A percentile compares a stretch with the other conserved stretches of the same genome.
phyloP scores from a whole-genome alignment of 1,139 yeast species.

The Scheffersomyces segobiensis region DNA sequence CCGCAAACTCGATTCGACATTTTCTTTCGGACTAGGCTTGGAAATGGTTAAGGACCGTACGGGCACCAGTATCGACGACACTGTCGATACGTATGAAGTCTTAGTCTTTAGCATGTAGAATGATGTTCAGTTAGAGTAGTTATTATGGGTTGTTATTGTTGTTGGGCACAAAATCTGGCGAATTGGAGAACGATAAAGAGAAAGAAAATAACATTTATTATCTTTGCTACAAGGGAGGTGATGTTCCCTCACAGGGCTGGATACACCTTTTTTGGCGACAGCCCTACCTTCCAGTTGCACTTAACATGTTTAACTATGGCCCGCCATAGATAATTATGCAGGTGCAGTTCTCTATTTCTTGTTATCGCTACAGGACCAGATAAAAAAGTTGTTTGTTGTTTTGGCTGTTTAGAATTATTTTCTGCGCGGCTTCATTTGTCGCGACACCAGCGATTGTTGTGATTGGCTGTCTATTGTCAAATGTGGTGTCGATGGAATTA shows the following conservation, averaged over 20 bases:
- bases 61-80: slow-evolving; percentile 6
- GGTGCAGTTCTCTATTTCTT: not conserved
- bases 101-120: not conserved
- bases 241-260: slow-evolving; percentile 1
- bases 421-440: not conserved
- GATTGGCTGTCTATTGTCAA: not conserved
- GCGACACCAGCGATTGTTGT: not conserved
- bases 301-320: not conserved
- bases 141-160: not conserved
- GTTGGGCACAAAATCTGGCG: not conserved
- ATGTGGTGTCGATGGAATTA: not conserved
- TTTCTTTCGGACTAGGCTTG: slow-evolving; percentile 17
- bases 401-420: not conserved
- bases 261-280: not conserved
- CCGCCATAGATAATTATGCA: not conserved
- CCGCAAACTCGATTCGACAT: slow-evolving; percentile 14
- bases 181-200: not conserved
- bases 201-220: not conserved
- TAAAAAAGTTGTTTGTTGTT: not conserved
- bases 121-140: not conserved
- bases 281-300: not conserved
- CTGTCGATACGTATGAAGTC: slow-evolving; percentile 7
- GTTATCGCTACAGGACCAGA: not conserved
- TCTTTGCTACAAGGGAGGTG: not conserved
- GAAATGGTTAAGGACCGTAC: slow-evolving; percentile 18